phyloP scores from a whole-genome alignment of 345 rosid genomes.

The Eucalyptus viminalis region DNA sequence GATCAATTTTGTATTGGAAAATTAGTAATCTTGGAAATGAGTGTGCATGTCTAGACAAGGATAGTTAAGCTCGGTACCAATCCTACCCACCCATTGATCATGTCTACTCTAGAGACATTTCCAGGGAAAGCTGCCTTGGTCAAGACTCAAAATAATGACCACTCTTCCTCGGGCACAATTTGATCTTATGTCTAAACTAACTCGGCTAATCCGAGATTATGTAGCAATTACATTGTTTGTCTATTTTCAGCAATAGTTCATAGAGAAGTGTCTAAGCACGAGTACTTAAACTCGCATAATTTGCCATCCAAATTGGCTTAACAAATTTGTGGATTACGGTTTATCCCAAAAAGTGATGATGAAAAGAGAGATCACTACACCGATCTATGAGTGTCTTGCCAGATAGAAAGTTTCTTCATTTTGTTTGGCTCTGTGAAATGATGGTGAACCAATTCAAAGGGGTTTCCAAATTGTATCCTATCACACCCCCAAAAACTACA shows the following conservation, averaged over 20 bases:
- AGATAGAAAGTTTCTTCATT: background rate
- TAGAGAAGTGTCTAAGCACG: background rate
- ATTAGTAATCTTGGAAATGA: background rate
- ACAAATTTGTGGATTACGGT: background rate
- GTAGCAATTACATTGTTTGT: background rate
- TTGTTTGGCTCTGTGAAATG: background rate
- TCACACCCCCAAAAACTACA: too few species aligned
- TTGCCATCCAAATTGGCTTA: background rate
- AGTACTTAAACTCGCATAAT: background rate
- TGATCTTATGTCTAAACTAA: background rate
- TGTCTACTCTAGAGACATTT: background rate
- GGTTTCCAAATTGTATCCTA: background rate
- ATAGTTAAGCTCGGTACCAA: background rate
- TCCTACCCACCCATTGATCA: background rate
- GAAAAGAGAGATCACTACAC: background rate
- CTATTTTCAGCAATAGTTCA: background rate
- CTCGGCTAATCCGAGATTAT: background rate
- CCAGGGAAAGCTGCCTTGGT: background rate
- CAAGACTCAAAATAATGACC: background rate
- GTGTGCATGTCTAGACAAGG: background rate
- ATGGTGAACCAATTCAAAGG: background rate
- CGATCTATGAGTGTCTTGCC: background rate
- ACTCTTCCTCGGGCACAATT: background rate
- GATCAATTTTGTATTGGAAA: background rate
- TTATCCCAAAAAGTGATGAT: background rate